Evolutionary conservation across 164 flowering plant species (phyloP).

Genomic region (Cinnamomum chago): DNA sequence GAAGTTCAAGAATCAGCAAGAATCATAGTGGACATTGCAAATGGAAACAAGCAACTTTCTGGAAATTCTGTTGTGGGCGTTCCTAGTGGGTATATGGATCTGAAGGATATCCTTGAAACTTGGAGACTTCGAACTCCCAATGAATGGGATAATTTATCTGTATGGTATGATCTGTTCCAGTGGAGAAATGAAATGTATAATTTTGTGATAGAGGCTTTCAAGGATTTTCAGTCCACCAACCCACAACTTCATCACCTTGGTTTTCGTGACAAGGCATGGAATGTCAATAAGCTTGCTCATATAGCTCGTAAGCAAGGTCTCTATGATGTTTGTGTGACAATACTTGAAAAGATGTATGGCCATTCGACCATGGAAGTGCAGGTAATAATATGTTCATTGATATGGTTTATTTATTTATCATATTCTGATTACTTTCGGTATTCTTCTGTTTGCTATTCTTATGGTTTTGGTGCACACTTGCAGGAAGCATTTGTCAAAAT

Average conservation of each 20-base stretch:
- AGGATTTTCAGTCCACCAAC: slow-evolving; percentile 71
- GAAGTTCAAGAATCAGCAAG: slow-evolving; percentile 92
- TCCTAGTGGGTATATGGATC: slow-evolving; percentile 84
- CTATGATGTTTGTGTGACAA: slow-evolving; percentile 88
- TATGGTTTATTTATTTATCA: not conserved
- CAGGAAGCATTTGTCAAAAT: slow-evolving; percentile 99
- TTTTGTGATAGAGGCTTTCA: slow-evolving; percentile 92
- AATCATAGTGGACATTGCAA: slow-evolving; percentile 77
- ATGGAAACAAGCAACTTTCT: slow-evolving; percentile 73
- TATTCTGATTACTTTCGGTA: not conserved
- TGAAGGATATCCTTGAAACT: slow-evolving; percentile 95
- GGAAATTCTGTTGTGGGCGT: slow-evolving; percentile 58
- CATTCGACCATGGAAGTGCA: slow-evolving; percentile 99
- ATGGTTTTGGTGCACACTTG: slow-evolving; percentile 17
- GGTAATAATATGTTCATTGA: slow-evolving; percentile 39
- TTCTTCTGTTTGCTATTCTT: not conserved
- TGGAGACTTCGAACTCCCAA: slow-evolving; percentile 98
- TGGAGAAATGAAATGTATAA: slow-evolving; percentile 99
- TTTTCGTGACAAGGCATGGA: slow-evolving; percentile 99
- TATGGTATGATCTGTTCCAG: slow-evolving; percentile 96
- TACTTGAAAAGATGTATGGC: slow-evolving; percentile 98
- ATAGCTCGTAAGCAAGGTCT: slow-evolving; percentile 94
- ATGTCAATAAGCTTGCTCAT: slow-evolving; percentile 94
- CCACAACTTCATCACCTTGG: slow-evolving; percentile 94
- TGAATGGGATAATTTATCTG: slow-evolving; percentile 96